A percentile compares a stretch with the other conserved stretches of the same genome.
phyloP scores from a whole-genome alignment of 2,329 filamentous ascomycete species.

The Fusarium oxysporum region DNA sequence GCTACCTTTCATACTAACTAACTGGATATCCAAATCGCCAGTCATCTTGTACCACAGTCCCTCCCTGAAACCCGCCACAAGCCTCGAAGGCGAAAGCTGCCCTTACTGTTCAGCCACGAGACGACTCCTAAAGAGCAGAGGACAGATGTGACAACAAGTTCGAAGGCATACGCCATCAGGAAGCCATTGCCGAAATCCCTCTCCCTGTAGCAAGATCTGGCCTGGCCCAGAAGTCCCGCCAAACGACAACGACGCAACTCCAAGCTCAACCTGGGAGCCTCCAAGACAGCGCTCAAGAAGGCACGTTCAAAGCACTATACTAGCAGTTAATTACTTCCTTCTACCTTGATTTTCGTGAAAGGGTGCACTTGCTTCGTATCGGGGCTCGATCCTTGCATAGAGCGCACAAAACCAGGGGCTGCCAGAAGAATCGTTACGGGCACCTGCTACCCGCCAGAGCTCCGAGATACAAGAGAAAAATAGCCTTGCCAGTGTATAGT shows the following conservation, averaged over 20 bases:
- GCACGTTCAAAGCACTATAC: fast-evolving
- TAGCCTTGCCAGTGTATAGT: fast-evolving
- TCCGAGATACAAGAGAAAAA: not conserved
- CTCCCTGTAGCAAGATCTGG: not conserved
- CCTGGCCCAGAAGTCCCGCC: not conserved
- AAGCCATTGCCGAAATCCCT: not conserved
- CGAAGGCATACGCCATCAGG: fast-evolving
- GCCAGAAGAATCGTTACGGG: not conserved
- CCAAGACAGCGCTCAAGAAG: fast-evolving
- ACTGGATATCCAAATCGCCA: fast-evolving
- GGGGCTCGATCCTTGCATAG: not conserved
- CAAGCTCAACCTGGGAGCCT: not conserved
- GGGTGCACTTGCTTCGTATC: too few species aligned
- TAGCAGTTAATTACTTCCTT: fast-evolving
- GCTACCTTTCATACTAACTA: fast-evolving
- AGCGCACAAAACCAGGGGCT: not conserved
- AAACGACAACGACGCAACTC: not conserved
- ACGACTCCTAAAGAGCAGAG: fast-evolving
- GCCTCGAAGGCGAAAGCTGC: not conserved
- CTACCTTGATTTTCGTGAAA: too few species aligned
- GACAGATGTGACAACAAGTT: fast-evolving
- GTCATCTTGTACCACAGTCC: not conserved
- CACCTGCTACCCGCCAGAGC: not conserved
- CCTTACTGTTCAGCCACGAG: not conserved
- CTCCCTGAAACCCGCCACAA: not conserved